These are phyloP conservation scores for Lodderomyces jiufengensis DNA, from an alignment of 1,139 yeast species.

Conservation along the genomic window DNA sequence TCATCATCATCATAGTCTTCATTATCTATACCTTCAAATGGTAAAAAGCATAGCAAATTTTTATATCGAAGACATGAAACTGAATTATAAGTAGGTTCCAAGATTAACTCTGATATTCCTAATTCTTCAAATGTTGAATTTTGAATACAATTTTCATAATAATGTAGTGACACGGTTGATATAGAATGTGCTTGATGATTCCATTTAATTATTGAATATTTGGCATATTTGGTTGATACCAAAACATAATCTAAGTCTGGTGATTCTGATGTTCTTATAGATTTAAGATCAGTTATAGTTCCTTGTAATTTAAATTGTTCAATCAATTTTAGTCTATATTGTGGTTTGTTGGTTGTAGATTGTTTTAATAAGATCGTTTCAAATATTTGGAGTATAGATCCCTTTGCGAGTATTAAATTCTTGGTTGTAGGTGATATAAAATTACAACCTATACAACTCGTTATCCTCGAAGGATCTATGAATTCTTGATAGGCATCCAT, in stretches of 20 bases:
- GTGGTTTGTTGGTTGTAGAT: slow-evolving; percentile 19
- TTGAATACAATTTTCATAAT: slow-evolving; percentile 69
- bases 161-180: slow-evolving; percentile 77
- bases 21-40: slow-evolving; percentile 51
- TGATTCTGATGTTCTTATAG: slow-evolving; percentile 50
- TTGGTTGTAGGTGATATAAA: slow-evolving; percentile 50
- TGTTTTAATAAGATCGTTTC: slow-evolving; percentile 31
- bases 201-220: slow-evolving; percentile 75
- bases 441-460: slow-evolving; percentile 58
- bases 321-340: slow-evolving; percentile 47
- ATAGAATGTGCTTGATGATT: slow-evolving; percentile 50
- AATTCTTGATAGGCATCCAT: slow-evolving; percentile 87
- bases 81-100: slow-evolving; percentile 60
- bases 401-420: slow-evolving; percentile 68
- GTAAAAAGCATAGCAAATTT: slow-evolving; percentile 72
- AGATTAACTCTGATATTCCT: slow-evolving; percentile 46
- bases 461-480: slow-evolving; percentile 73
- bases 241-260: slow-evolving; percentile 56
- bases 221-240: slow-evolving; percentile 71
- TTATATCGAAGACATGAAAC: slow-evolving; percentile 67
- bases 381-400: slow-evolving; percentile 69
- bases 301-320: slow-evolving; percentile 75
- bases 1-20: slow-evolving; percentile 40
- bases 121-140: slow-evolving; percentile 47
- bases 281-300: slow-evolving; percentile 54